Conservation (phyloP, 2,329 filamentous ascomycete species). For the Cladosporium sp. region DNA sequence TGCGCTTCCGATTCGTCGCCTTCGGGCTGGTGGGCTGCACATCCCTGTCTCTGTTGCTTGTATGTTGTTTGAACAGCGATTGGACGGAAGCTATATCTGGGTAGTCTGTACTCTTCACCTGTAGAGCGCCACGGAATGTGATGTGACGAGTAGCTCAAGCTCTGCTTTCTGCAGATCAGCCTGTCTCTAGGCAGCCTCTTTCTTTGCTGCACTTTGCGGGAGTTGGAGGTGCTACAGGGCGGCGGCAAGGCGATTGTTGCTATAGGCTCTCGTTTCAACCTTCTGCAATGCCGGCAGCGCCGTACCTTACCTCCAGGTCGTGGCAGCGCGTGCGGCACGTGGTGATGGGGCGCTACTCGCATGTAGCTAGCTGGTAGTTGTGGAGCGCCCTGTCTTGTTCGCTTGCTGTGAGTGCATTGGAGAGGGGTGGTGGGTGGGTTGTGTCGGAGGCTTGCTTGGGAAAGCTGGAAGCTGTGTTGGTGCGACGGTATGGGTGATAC, state of each 20-base stretch:
- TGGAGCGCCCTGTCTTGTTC: background rate
- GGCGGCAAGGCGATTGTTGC: background rate
- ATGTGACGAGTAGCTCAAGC: background rate
- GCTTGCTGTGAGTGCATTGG: background rate
- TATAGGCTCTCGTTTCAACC: background rate
- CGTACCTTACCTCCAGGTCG: background rate
- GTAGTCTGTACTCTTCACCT: background rate
- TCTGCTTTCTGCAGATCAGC: background rate
- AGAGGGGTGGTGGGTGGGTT: background rate
- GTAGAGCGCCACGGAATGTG: background rate
- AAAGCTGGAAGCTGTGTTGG: background rate
- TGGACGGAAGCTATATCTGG: background rate
- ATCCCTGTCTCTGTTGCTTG: background rate
- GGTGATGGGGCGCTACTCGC: background rate
- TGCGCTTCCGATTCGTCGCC: background rate
- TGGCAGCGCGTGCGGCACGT: background rate
- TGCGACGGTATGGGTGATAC: background rate
- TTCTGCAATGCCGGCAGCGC: background rate
- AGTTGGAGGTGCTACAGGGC: background rate
- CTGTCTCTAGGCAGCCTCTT: background rate
- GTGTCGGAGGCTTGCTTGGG: background rate
- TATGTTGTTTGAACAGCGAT: background rate
- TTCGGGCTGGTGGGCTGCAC: background rate
- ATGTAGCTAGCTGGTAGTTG: background rate
- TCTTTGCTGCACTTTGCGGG: background rate